A percentile compares a stretch with the other conserved stretches of the same genome.
Evolutionary conservation across 2,329 filamentous ascomycete genomes (phyloP).

Genomic region (Elsinoe ampelina): DNA sequence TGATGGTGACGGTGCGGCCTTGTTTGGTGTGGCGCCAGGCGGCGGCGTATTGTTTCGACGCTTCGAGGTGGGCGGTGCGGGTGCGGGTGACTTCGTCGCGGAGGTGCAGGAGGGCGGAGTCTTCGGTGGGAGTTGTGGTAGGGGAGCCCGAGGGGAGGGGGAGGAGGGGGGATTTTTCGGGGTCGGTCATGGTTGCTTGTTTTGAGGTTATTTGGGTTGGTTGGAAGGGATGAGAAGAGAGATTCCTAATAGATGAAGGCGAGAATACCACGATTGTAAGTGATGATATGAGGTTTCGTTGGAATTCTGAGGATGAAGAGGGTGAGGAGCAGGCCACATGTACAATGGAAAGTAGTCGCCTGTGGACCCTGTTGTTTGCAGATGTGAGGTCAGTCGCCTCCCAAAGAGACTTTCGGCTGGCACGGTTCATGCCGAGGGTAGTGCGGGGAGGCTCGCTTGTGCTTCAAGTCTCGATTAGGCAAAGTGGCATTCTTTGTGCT

Average conservation of each 20-base stretch:
- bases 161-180: slow-evolving; percentile 9
- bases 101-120: slow-evolving; percentile 15
- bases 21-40: slow-evolving; percentile 26
- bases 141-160: neutral
- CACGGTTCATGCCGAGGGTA: neutral
- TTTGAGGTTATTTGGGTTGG: neutral
- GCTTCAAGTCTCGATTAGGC: neutral
- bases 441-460: neutral
- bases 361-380: slow-evolving; percentile 4
- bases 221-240: too few species aligned
- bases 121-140: slow-evolving; percentile 32
- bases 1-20: slow-evolving; percentile 21
- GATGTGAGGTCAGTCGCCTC: slow-evolving; percentile 10
- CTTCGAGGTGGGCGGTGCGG: slow-evolving; percentile 19
- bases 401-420: neutral
- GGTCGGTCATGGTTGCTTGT: neutral
- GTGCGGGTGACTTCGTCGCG: slow-evolving; percentile 12
- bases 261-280: too few species aligned
- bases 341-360: neutral
- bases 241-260: too few species aligned
- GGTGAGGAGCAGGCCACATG: neutral
- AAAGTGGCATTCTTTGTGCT: neutral
- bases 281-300: neutral
- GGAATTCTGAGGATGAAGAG: neutral
- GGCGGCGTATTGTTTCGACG: slow-evolving; percentile 26